Evolutionary conservation across 768 basidiomycete genomes (phyloP).

Genomic region (Rhizopogon rudus): DNA sequence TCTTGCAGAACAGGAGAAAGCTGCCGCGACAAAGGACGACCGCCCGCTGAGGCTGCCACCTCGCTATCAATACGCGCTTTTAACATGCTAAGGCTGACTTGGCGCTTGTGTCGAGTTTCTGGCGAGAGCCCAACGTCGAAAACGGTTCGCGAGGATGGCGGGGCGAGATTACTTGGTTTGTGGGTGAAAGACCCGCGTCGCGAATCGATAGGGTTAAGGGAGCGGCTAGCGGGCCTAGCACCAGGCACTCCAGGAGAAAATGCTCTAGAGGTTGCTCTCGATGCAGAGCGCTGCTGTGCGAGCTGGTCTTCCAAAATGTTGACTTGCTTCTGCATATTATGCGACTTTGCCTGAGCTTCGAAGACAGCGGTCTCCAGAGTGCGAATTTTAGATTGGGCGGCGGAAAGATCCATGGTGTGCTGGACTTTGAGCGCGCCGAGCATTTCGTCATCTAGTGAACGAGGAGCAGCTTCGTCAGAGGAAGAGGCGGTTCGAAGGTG

Average conservation of each 20-base stretch:
- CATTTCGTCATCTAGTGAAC: slow-evolving; percentile 72
- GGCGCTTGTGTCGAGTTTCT: slow-evolving; percentile 77
- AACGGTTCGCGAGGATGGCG: slow-evolving; percentile 46
- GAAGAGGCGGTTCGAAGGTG: slow-evolving; percentile 43
- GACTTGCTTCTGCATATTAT: slow-evolving; percentile 66
- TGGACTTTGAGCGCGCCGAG: slow-evolving; percentile 64
- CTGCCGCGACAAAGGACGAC: slow-evolving; percentile 45
- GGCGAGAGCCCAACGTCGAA: slow-evolving; percentile 69
- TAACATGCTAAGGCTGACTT: slow-evolving; percentile 83
- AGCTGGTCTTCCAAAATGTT: slow-evolving; percentile 64
- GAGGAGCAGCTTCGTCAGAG: slow-evolving; percentile 32
- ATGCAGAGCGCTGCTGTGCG: slow-evolving; percentile 37
- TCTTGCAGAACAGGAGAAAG: slow-evolving; percentile 48
- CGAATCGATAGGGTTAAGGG: slow-evolving; percentile 30
- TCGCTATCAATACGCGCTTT: slow-evolving; percentile 89
- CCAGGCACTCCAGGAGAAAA: slow-evolving; percentile 39
- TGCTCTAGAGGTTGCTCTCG: slow-evolving; percentile 37
- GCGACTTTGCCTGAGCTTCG: slow-evolving; percentile 64
- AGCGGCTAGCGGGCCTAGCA: slow-evolving; percentile 39
- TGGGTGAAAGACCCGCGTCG: slow-evolving; percentile 31
- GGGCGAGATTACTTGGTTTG: slow-evolving; percentile 27
- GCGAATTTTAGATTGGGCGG: slow-evolving; percentile 75
- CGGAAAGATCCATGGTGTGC: slow-evolving; percentile 75
- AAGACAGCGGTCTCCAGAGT: slow-evolving; percentile 69
- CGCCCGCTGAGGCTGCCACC: slow-evolving; percentile 36